Percentiles rank a stretch among this genome's conserved stretches.
Conservation (phyloP, 2,329 filamentous ascomycete genomes). For the Xylaria sp. region DNA sequence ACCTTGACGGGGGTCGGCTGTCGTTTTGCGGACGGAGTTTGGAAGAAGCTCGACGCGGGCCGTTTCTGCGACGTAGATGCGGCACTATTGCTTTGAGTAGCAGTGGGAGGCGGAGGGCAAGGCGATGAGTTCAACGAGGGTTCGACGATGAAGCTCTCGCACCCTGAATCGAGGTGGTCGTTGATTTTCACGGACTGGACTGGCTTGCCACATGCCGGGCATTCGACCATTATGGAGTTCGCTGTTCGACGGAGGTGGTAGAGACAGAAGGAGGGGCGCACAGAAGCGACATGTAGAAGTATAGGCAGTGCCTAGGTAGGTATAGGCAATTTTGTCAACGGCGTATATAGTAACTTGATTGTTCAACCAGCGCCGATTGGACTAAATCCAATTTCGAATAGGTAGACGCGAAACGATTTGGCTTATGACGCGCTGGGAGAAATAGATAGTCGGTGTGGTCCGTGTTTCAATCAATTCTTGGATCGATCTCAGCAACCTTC, state of each 20-base stretch:
- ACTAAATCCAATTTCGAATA: neutral
- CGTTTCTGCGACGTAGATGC: conserved; percentile 54
- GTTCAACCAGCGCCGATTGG: neutral
- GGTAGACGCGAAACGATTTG: neutral
- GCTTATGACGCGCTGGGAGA: neutral
- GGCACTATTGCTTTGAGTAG: conserved; percentile 39
- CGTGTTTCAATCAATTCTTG: conserved; percentile 3
- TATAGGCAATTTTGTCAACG: neutral
- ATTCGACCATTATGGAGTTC: conserved; percentile 60
- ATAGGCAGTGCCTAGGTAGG: too few relatives aligned
- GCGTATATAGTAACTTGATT: neutral
- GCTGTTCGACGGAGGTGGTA: neutral
- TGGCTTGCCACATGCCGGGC: conserved; percentile 77
- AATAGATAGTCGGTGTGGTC: neutral
- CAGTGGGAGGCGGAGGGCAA: conserved; percentile 39
- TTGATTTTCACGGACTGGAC: conserved; percentile 81
- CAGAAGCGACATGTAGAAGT: neutral
- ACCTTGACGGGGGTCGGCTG: conserved; percentile 43
- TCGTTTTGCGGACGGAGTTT: conserved; percentile 62
- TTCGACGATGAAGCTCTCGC: conserved; percentile 67
- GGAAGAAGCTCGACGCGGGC: conserved; percentile 62
- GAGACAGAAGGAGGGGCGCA: neutral
- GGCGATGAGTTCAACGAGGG: conserved; percentile 37
- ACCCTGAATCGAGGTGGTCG: conserved; percentile 84
- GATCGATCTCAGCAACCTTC: neutral